phyloP scores from a whole-genome alignment of 1,284 basidiomycete genomes.

The Pterula multifida region DNA sequence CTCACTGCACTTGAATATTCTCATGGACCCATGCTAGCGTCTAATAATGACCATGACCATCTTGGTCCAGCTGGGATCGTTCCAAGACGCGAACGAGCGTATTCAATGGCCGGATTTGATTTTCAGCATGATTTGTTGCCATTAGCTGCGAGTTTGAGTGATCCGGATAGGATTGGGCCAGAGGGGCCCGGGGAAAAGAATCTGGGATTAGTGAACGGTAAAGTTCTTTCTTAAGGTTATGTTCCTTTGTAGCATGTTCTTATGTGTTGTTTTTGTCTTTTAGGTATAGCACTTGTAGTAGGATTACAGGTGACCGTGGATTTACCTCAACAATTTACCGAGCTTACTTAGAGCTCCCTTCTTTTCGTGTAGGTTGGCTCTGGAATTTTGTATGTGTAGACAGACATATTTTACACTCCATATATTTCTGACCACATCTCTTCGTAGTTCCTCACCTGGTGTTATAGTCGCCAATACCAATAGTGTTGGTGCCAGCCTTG shows the following conservation, averaged over 20 bases:
- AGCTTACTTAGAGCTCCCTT: constrained; percentile 4
- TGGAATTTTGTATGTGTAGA: constrained; percentile 69
- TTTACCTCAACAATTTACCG: background rate
- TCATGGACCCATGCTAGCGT: constrained; percentile 37
- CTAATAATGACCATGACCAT: background rate
- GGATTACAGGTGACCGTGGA: constrained; percentile 57
- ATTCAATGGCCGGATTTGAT: constrained; percentile 68
- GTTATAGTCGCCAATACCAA: constrained; percentile 82
- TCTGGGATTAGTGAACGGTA: constrained; percentile 70
- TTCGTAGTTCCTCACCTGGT: constrained; percentile 70
- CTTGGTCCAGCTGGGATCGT: no score
- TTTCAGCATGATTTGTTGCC: constrained; percentile 71
- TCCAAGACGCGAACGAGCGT: constrained; percentile 36
- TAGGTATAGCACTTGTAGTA: constrained; percentile 76
- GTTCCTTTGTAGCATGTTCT: constrained; percentile 4
- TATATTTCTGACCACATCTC: constrained; percentile 5
- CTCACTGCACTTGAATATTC: constrained; percentile 67
- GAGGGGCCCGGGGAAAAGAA: constrained; percentile 50
- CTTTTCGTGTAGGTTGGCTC: constrained; percentile 59
- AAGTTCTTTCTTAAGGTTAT: constrained; percentile 14
- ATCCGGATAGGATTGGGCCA: constrained; percentile 34
- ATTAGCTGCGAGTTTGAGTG: constrained; percentile 61
- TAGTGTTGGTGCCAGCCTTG: constrained; percentile 73
- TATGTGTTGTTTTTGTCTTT: constrained; percentile 3
- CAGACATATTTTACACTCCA: constrained; percentile 1